A percentile compares a stretch with the other conserved stretches of the same genome.
phyloP scores from a whole-genome alignment of 1,284 basidiomycete species.

The Trichosporon sp. region DNA sequence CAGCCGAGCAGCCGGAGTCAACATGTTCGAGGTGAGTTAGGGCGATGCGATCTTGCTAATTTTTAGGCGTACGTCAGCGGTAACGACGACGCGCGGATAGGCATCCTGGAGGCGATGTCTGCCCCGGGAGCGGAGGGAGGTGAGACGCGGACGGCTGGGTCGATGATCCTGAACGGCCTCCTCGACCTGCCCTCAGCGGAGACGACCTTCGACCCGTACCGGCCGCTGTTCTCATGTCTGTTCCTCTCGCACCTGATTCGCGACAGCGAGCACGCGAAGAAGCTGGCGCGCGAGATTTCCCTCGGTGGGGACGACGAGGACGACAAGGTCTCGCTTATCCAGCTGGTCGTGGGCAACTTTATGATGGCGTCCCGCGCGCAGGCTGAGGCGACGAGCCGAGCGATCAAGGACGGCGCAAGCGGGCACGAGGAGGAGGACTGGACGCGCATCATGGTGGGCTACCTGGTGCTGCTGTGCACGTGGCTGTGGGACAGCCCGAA shows the following conservation, averaged over 20 bases:
- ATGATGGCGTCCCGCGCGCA: slow-evolving; percentile 59
- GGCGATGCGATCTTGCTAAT: neutral
- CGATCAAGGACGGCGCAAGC: slow-evolving; percentile 34
- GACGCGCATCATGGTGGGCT: slow-evolving; percentile 82
- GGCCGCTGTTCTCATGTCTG: slow-evolving; percentile 53
- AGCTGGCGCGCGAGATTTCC: slow-evolving; percentile 53
- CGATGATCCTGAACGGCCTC: slow-evolving; percentile 53
- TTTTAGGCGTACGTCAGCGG: slow-evolving; percentile 44
- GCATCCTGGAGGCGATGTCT: slow-evolving; percentile 47
- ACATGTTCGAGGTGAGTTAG: slow-evolving; percentile 50
- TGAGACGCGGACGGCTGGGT: slow-evolving; percentile 50
- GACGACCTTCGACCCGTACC: slow-evolving; percentile 53
- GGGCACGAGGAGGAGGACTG: slow-evolving; percentile 59
- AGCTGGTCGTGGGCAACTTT: slow-evolving; percentile 58
- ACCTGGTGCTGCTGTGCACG: slow-evolving; percentile 73
- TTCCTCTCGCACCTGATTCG: slow-evolving; percentile 55
- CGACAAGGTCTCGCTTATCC: slow-evolving; percentile 55
- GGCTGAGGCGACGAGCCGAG: slow-evolving; percentile 49
- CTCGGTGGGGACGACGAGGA: slow-evolving; percentile 51
- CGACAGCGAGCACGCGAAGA: slow-evolving; percentile 56
- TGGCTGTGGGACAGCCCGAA: slow-evolving; percentile 97
- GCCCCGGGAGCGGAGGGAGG: slow-evolving; percentile 29
- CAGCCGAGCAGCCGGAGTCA: slow-evolving; percentile 50
- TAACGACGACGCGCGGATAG: slow-evolving; percentile 48
- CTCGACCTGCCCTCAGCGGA: slow-evolving; percentile 45